Evolutionary conservation across 192 early-diverging fungal species (phyloP).

Genomic region (Chytriomyces confervae): DNA sequence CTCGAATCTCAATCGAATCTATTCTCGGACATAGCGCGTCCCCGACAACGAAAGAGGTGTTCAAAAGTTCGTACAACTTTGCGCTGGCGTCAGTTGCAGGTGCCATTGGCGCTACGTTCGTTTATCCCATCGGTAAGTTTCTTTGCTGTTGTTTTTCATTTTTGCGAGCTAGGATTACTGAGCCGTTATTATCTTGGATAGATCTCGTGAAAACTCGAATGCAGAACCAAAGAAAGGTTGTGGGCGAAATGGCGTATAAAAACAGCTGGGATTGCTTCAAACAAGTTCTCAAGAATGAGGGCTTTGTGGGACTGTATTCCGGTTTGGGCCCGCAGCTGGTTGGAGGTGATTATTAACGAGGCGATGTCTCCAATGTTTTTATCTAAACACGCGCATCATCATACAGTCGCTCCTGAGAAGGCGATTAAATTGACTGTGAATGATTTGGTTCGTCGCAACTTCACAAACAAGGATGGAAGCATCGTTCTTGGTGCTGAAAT

Average conservation of each 20-base stretch:
- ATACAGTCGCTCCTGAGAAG: constrained; percentile 94
- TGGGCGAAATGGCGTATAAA: constrained; percentile 91
- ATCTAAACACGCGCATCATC: not conserved
- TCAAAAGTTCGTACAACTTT: constrained; percentile 76
- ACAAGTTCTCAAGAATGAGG: constrained; percentile 92
- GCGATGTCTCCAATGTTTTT: not conserved
- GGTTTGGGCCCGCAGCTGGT: constrained; percentile 93
- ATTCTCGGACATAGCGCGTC: constrained; percentile 14
- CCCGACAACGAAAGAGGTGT: constrained; percentile 49
- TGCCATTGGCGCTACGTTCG: constrained; percentile 90
- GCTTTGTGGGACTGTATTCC: constrained; percentile 86
- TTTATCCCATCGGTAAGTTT: constrained; percentile 83
- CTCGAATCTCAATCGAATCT: constrained; percentile 14
- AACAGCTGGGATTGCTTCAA: constrained; percentile 96
- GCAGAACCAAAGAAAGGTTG: constrained; percentile 94
- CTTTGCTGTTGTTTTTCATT: not conserved
- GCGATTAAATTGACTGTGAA: constrained; percentile 98
- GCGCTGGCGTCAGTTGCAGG: constrained; percentile 86
- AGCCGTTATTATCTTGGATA: constrained; percentile 8
- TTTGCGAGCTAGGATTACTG: not conserved
- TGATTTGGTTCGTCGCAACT: constrained; percentile 79
- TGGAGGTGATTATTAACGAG: constrained; percentile 40
- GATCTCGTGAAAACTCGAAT: constrained; percentile 98
- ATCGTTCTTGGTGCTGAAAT: constrained; percentile 81
- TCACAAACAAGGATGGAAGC: constrained; percentile 73